Base-by-base conservation (phyloP, 306 rosid genomes). In the Oemleria cerasiformis region DNA sequence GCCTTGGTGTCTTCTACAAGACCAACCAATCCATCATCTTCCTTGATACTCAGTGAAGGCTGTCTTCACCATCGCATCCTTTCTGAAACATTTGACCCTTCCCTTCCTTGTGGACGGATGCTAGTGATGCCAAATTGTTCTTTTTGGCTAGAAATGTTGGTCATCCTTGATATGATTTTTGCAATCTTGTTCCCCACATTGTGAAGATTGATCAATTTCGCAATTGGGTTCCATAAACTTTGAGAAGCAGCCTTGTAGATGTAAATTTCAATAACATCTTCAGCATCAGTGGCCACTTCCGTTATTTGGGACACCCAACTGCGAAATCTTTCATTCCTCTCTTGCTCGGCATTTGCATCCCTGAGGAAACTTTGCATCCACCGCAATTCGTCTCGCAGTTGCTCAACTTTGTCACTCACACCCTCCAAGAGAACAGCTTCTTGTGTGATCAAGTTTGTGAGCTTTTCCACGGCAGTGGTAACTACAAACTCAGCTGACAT, bases 261-360 rank as follows among this genome's bases (percentile, higher is more conserved):
- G 40, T 76, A 70, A 59, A 64, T 79, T 51, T 86, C 88, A 2
- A 84, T 73, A 0, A 81, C 73, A 36, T 86, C 75, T 64, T 79
- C 80, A 3, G 88, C 72, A 30, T 84, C 76, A 48, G 58, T 77
- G 47, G 86, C 84, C 5, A 81, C 65, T 36, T 81, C 84, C 25
- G 86, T 73, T 55, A 86, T 76, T 0, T 83, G 86, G 0, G 83
- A 79, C 16, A 86, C 81, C 84, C 80, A 81, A 45, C 48, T 16
- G 58, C 84, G 75, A 63, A 83, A 68, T 8, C 74, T 73, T 3
- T 79, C 79, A 78, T 49, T 82, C 16, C 63, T 72, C 36, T 76
- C 82, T 58, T 83, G 84, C 62, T 78, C 80, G 0, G 87, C 78
- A 39, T 83, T 82, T 4, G 87, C 87, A 7, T 86, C 86, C 70